Conservation (phyloP, 805 yeast species). For the Lipomyces starkeyi region DNA sequence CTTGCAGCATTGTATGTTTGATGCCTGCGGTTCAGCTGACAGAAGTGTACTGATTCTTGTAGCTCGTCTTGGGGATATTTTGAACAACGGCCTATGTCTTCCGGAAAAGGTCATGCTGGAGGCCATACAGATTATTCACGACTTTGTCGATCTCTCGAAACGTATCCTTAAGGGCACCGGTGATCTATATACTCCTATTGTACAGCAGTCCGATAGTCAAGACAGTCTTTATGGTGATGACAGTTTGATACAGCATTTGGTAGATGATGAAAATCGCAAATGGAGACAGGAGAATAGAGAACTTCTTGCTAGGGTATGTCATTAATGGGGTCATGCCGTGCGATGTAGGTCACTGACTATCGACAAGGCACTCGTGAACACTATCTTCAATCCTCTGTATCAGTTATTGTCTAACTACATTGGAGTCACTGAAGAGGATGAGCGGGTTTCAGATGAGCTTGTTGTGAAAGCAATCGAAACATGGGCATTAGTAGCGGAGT, state of each 20-base stretch:
- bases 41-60: neutral
- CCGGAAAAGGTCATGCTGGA: conserved; percentile 26
- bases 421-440: conserved; percentile 17
- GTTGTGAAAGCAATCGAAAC: conserved; percentile 17
- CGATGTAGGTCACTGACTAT: neutral
- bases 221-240: conserved; percentile 25
- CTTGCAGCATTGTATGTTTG: conserved; percentile 20
- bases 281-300: conserved; percentile 13
- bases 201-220: conserved; percentile 2
- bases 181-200: neutral
- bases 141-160: conserved; percentile 14
- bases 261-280: conserved; percentile 20
- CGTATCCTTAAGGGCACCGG: conserved; percentile 6
- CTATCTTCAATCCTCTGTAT: conserved; percentile 15
- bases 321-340: neutral
- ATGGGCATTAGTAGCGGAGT: conserved; percentile 28
- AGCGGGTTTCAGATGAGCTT: conserved; percentile 3
- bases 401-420: conserved; percentile 28
- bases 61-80: conserved; percentile 24
- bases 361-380: conserved; percentile 14
- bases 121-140: conserved; percentile 22
- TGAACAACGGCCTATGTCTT: conserved; percentile 16
- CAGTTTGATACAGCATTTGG: conserved; percentile 20
- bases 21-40: neutral
- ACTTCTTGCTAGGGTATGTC: conserved; percentile 21